These are phyloP conservation scores for Ulvella scutata DNA, from an alignment of 139 green algal species.

Conservation along the genomic window DNA sequence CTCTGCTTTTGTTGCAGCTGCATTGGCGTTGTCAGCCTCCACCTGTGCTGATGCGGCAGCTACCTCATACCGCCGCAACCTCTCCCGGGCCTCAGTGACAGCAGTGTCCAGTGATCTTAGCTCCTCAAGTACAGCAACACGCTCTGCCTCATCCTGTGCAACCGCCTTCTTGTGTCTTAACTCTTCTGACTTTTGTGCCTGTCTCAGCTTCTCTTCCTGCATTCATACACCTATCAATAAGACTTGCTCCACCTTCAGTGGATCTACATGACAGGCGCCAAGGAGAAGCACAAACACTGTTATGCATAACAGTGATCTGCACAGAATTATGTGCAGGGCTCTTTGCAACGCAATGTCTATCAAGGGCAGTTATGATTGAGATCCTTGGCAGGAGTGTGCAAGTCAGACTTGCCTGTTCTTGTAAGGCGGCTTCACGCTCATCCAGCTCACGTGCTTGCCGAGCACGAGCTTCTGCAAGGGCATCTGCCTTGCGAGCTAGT, in stretches of 20 bases:
- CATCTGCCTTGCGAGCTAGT: neutral
- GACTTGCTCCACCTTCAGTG: no score
- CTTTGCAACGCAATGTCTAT: no score
- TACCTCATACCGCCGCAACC: neutral
- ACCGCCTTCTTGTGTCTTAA: neutral
- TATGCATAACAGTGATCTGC: no score
- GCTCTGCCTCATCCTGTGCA: neutral
- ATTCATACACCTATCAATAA: no score
- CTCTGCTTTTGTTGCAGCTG: neutral
- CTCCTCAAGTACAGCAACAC: neutral
- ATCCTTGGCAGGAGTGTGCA: neutral
- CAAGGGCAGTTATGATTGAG: no score
- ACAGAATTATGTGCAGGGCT: no score
- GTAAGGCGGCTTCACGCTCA: neutral
- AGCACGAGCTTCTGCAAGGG: neutral
- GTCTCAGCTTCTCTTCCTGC: neutral
- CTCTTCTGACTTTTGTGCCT: neutral
- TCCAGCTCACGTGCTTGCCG: neutral
- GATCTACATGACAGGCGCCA: no score
- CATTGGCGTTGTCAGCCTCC: neutral
- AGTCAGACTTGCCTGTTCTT: neutral
- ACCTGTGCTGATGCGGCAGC: neutral
- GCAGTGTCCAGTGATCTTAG: neutral
- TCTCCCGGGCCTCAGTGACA: neutral
- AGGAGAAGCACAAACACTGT: no score